Evolutionary conservation across 345 rosid genomes (phyloP), one percentile per base, ranked within the genome.

Genomic region (Lagerstroemia speciosa): DNA sequence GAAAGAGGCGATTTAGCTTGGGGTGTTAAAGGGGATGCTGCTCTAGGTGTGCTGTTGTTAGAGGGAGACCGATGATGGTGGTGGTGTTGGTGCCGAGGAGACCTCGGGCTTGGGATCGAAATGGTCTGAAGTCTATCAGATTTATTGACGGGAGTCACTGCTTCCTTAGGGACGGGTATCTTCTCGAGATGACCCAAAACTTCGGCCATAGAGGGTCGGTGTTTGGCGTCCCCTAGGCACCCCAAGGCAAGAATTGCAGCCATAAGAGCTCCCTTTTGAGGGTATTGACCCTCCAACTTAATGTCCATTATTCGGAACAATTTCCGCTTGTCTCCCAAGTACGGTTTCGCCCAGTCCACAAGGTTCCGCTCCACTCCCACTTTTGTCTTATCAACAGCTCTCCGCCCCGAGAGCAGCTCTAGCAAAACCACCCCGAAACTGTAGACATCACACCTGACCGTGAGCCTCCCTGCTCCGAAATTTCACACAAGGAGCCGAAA

Each of bases 341-440:
- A 83, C 0, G 93, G 93, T 71, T 71, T 78, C 9, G 89, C 92
- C 96, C 96, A 89, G 26, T 87, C 87, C 46, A 92, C 96, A 10
- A 92, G 92, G 67, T 85, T 85, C 68, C 78, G 81, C 64, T 88
- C 89, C 26, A 60, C 70, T 58, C 89, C 88, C 0, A 78, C 82
- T 69, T 80, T 83, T 63, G 86, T 67, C 64, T 36, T 75, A 55
- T 86, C 92, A 32, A 83, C 70, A 38, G 84, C 86, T 26, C 76
- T 81, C 3, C 88, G 82, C 29, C 95, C 90, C n/a, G 88, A 75
- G 19, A 86, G 78, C 64, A 86, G 71, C 74, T 89, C 95, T 8
- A 86, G 77, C 72, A 89, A 69, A 50, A 89, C 90, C 19, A 89
- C 90, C 32, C 92, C 95, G 24, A 86, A 89, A 79, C 95, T 86